These are phyloP conservation scores for Erodium moschatum DNA, from an alignment of 441 rosid genomes.

Conservation along the genomic window DNA sequence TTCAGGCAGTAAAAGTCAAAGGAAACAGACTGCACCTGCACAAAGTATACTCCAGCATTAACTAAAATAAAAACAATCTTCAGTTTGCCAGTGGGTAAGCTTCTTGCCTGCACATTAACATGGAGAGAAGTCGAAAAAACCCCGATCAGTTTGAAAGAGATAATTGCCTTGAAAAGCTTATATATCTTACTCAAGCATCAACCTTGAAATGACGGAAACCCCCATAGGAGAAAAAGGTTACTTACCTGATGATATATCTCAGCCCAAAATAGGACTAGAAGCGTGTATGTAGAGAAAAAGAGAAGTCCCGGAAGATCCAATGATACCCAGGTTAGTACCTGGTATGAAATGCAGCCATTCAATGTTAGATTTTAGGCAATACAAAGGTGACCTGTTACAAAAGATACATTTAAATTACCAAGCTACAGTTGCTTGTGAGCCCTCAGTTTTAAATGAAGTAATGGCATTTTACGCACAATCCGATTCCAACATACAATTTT, in stretches of 20 bases:
- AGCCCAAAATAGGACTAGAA: conserved; percentile 1
- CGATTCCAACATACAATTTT: too few species aligned
- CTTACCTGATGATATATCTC: conserved; percentile 6
- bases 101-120: conserved; percentile 41
- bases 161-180: neutral
- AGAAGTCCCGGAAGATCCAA: conserved; percentile 1
- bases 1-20: neutral
- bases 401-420: too few species aligned
- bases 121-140: conserved; percentile 6
- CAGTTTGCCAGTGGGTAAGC: conserved; percentile 56
- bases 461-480: too few species aligned
- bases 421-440: neutral
- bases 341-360: neutral
- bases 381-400: too few species aligned
- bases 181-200: neutral
- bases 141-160: neutral
- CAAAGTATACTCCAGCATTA: conserved; percentile 44
- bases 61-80: conserved; percentile 36
- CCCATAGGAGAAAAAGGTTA: neutral
- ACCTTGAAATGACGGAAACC: neutral
- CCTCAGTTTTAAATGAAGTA: too few species aligned
- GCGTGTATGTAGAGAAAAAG: neutral
- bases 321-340: neutral
- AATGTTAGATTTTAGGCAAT: neutral
- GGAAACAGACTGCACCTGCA: conserved; percentile 37